Percentiles rank a stretch among this genome's conserved stretches.
These are phyloP conservation scores for Linnemannia elongata DNA, from an alignment of 192 early-diverging fungal genomes.

Conservation along the genomic window DNA sequence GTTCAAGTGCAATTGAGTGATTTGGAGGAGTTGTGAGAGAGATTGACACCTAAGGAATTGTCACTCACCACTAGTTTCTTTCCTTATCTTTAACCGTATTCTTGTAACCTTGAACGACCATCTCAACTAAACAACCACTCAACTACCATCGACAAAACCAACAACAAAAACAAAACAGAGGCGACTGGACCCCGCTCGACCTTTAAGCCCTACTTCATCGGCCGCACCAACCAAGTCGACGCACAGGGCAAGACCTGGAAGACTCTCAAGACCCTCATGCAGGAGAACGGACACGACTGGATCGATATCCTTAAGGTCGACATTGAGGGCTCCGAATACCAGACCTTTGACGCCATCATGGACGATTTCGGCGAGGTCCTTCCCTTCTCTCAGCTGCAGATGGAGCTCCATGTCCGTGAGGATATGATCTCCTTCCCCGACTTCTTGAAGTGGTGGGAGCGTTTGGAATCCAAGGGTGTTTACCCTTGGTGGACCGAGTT, in stretches of 20 bases:
- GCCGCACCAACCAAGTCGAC: constrained; percentile 18
- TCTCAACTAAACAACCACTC: neutral
- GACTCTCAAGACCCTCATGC: constrained; percentile 40
- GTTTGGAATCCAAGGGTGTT: constrained; percentile 42
- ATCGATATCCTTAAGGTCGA: constrained; percentile 56
- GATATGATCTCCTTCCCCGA: constrained; percentile 1
- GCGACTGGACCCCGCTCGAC: constrained; percentile 21
- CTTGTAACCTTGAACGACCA: neutral
- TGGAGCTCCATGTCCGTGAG: constrained; percentile 37
- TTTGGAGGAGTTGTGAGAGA: neutral
- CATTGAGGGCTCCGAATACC: constrained; percentile 43
- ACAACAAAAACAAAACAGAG: constrained; percentile 20
- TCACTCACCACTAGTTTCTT: neutral
- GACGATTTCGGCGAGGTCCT: constrained; percentile 47
- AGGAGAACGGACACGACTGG: constrained; percentile 55
- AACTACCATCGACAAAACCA: neutral
- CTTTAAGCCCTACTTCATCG: constrained; percentile 47
- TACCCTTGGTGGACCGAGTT: constrained; percentile 42
- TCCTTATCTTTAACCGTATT: neutral
- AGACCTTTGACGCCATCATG: constrained; percentile 45
- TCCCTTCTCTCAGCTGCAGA: constrained; percentile 47
- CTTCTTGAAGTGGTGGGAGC: constrained; percentile 48
- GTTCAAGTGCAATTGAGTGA: neutral
- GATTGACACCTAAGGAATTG: neutral
- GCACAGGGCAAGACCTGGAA: constrained; percentile 17